Conservation (phyloP, 352 stramenopile genomes). For the Globisporangium acanthophoron region DNA sequence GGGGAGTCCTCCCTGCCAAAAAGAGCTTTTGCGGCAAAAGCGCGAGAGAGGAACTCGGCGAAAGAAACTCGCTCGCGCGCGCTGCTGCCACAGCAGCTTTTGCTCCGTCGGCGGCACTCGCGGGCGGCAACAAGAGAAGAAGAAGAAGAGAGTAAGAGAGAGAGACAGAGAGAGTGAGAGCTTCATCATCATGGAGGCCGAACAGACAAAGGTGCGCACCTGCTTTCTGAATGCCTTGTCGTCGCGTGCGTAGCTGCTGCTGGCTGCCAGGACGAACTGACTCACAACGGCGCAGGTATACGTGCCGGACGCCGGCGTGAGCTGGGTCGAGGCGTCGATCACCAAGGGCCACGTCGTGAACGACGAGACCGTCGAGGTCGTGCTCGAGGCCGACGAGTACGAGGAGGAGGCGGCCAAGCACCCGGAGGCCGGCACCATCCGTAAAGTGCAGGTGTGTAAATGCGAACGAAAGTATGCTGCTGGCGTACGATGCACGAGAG, state of each 20-base stretch:
- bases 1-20: not conserved
- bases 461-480: not conserved
- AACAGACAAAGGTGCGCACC: conserved; percentile 13
- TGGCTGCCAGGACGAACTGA: not conserved
- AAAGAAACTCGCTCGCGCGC: not conserved
- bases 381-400: conserved; percentile 56
- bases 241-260: not conserved
- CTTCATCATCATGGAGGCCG: conserved; percentile 9
- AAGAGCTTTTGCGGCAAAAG: not conserved
- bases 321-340: conserved; percentile 80
- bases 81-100: conserved; percentile 9
- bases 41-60: conserved; percentile 9
- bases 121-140: conserved; percentile 5
- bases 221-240: not conserved
- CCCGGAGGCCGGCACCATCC: not conserved
- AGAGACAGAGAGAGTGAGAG: not conserved
- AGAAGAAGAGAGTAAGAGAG: conserved; percentile 1
- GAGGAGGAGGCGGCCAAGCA: conserved; percentile 62
- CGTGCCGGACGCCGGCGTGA: conserved; percentile 71
- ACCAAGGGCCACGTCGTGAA: conserved; percentile 78
- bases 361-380: conserved; percentile 74
- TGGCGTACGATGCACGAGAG: no score
- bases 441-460: conserved; percentile 11
- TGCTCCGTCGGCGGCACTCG: conserved; percentile 12
- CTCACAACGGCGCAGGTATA: conserved; percentile 47